phyloP scores from a whole-genome alignment of 1,284 basidiomycete genomes.

The Ustilago loliicola region DNA sequence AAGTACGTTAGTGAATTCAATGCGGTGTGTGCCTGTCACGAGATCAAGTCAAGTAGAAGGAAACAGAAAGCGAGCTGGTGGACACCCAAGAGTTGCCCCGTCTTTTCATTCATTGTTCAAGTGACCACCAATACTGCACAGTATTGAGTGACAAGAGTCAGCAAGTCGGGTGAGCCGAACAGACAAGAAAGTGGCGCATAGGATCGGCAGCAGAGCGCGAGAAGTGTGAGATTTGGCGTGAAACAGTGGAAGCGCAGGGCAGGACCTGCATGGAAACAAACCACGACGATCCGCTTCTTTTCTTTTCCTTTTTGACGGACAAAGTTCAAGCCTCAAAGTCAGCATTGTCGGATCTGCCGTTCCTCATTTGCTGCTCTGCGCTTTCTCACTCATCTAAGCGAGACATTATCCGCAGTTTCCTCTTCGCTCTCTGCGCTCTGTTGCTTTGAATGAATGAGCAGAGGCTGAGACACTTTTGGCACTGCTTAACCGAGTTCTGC shows the following conservation, averaged over 20 bases:
- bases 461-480: not conserved
- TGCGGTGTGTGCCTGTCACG: no score
- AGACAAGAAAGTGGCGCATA: not conserved
- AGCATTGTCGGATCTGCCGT: not conserved
- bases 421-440: not conserved
- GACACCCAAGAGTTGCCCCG: not conserved
- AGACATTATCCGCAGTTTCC: not conserved
- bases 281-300: not conserved
- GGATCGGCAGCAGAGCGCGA: not conserved
- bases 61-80: no score
- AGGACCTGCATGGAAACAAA: conserved; percentile 2
- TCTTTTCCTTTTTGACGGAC: not conserved
- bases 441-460: not conserved
- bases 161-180: no score
- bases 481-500: not conserved
- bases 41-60: no score
- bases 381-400: not conserved
- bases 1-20: no score
- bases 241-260: not conserved
- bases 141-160: no score
- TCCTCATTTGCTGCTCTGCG: no score
- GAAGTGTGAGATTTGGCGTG: not conserved
- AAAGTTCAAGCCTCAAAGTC: not conserved
- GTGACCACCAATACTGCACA: not conserved
- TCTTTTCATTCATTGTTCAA: not conserved